Percentiles rank a stretch among this genome's conserved stretches.
Conservation (phyloP, 169 alveolate genomes). For the Plasmodium vinckei region DNA sequence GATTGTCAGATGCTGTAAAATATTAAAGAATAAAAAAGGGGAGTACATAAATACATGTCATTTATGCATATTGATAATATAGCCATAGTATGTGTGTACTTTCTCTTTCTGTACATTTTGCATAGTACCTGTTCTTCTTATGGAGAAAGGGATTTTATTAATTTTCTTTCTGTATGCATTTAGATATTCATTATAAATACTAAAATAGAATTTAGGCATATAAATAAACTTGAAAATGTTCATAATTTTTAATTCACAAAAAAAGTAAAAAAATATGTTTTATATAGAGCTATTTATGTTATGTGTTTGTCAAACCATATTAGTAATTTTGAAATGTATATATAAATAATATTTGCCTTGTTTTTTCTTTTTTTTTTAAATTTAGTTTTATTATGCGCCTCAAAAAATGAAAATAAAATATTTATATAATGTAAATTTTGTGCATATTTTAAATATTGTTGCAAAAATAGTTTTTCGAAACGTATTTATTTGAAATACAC, state of each 20-base stretch:
- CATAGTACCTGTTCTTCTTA: conserved; percentile 81
- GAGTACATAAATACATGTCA: not conserved
- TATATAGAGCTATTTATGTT: not conserved
- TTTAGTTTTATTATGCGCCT: not conserved
- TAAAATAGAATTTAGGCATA: conserved; percentile 38
- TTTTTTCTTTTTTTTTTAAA: not conserved
- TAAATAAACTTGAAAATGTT: conserved; percentile 43
- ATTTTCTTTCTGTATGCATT: conserved; percentile 74
- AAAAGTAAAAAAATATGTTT: conserved; percentile 1
- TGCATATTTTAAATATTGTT: no score
- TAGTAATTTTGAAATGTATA: not conserved
- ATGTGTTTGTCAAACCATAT: not conserved
- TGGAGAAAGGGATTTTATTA: conserved; percentile 80
- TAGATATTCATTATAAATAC: conserved; percentile 67
- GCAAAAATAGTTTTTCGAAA: no score
- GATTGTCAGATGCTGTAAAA: conserved; percentile 82
- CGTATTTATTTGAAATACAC: no score
- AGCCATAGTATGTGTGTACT: not conserved
- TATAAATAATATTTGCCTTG: not conserved
- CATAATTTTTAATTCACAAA: conserved; percentile 36
- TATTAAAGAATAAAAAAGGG: not conserved
- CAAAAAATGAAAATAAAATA: not conserved
- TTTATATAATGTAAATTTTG: not conserved
- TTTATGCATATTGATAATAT: no score
- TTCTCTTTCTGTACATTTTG: not conserved